A percentile compares a stretch with the other conserved stretches of the same genome.
Evolutionary conservation across 129 eudicot genomes (phyloP).

Genomic region (Chrysanthemum seticuspe): DNA sequence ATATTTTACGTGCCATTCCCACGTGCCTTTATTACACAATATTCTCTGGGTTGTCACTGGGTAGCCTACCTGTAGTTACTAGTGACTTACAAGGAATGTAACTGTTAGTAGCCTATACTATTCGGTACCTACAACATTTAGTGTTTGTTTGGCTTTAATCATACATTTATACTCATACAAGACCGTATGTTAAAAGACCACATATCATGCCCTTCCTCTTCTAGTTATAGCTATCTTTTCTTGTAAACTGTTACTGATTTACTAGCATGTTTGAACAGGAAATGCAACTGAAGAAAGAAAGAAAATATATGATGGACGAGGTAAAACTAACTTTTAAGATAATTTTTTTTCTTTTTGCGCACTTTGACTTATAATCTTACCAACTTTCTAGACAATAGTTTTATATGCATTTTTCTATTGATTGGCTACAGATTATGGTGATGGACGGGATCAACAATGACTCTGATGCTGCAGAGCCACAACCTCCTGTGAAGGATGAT

Average conservation of each 20-base stretch:
- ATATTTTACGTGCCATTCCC: too few species aligned
- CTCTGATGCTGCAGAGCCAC: slow-evolving; percentile 14
- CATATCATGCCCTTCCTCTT: neutral
- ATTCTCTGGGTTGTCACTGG: too few species aligned
- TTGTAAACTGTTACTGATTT: neutral
- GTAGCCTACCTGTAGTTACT: too few species aligned
- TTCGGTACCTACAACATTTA: too few species aligned
- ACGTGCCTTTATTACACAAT: too few species aligned
- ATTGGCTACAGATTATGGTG: slow-evolving; percentile 21
- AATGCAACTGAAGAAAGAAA: slow-evolving; percentile 22
- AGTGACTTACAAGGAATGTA: too few species aligned
- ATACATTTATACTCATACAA: neutral
- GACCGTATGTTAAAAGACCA: neutral
- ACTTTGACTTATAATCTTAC: neutral
- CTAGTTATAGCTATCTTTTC: neutral
- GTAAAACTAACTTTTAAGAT: slow-evolving; percentile 6
- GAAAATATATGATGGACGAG: slow-evolving; percentile 6
- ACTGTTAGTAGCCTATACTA: too few species aligned
- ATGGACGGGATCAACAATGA: neutral
- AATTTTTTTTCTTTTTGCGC: neutral
- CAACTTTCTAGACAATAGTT: slow-evolving; percentile 7
- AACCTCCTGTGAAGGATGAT: neutral
- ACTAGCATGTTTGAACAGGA: slow-evolving; percentile 18
- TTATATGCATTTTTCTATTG: neutral
- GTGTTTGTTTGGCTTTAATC: neutral